A percentile compares a stretch with the other conserved stretches of the same genome.
Conservation (phyloP, 2,329 filamentous ascomycete species). For the Verticillium longisporum region DNA sequence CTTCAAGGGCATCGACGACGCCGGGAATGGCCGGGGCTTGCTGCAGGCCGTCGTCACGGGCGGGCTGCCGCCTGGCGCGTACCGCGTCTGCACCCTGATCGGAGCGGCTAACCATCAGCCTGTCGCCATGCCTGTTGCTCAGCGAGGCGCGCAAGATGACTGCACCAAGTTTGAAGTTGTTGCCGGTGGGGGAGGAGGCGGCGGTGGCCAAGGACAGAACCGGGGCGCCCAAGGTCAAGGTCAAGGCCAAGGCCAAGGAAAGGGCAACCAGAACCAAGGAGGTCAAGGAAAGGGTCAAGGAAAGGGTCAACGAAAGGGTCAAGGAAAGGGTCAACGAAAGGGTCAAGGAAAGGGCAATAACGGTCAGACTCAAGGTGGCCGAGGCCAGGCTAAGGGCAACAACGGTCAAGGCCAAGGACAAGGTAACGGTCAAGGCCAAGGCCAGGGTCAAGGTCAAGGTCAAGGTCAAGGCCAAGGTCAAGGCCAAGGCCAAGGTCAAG, state of each 20-base stretch:
- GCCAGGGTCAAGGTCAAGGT: too few relatives aligned
- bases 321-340: background rate
- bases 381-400: background rate
- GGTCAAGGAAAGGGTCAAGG: background rate
- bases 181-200: background rate
- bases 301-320: too few relatives aligned
- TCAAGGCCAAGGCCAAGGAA: background rate
- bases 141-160: slow-evolving; percentile 47
- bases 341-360: background rate
- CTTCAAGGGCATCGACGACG: slow-evolving; percentile 53
- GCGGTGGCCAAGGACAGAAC: background rate
- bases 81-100: slow-evolving; percentile 46
- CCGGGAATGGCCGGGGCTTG: slow-evolving; percentile 36
- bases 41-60: slow-evolving; percentile 34
- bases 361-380: background rate
- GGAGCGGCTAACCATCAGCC: slow-evolving; percentile 47
- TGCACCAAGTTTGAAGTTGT: slow-evolving; percentile 40
- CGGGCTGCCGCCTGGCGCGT: slow-evolving; percentile 39
- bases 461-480: too few relatives aligned
- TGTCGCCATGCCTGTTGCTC: slow-evolving; percentile 50
- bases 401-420: background rate
- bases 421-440: too few relatives aligned
- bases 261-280: background rate
- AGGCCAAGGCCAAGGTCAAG: too few relatives aligned
- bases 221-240: background rate